Percentiles rank a stretch among this genome's conserved stretches.
Conservation (phyloP, 164 flowering plant genomes). For the Annona cherimola region DNA sequence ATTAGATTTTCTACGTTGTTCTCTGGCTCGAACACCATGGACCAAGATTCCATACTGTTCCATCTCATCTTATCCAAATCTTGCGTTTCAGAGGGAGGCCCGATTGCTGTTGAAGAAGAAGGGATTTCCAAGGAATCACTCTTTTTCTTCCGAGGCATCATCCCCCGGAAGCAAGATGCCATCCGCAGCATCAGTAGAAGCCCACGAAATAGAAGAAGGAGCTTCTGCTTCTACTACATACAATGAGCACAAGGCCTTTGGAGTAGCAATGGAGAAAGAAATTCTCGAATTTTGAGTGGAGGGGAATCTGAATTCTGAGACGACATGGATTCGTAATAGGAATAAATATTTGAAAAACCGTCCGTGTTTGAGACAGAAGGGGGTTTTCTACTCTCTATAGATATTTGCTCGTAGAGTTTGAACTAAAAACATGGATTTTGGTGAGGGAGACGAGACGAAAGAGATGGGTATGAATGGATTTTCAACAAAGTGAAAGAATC, state of each 20-base stretch:
- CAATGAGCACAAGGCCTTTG: slow-evolving; percentile 6
- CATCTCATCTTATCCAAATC: slow-evolving; percentile 72
- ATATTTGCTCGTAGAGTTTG: neutral
- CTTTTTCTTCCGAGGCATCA: slow-evolving; percentile 39
- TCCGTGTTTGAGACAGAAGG: neutral
- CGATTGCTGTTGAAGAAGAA: slow-evolving; percentile 25
- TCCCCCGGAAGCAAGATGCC: slow-evolving; percentile 43
- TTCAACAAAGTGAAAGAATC: neutral
- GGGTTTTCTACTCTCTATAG: neutral
- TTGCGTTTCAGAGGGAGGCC: slow-evolving; percentile 34
- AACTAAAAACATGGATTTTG: neutral
- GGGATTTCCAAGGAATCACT: slow-evolving; percentile 25
- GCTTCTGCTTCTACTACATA: neutral
- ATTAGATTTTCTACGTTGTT: slow-evolving; percentile 43
- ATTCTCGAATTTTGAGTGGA: slow-evolving; percentile 51
- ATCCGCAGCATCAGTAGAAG: slow-evolving; percentile 20
- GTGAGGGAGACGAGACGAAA: neutral
- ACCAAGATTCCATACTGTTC: slow-evolving; percentile 95
- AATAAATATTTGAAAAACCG: neutral
- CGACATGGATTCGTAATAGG: slow-evolving; percentile 29
- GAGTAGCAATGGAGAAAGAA: slow-evolving; percentile 28
- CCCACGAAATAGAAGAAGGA: slow-evolving; percentile 5
- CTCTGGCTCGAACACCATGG: slow-evolving; percentile 83
- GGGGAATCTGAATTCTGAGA: slow-evolving; percentile 59
- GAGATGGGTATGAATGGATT: neutral